Percentiles rank a stretch among this genome's conserved stretches.
Evolutionary conservation across 768 basidiomycete genomes (phyloP).

Genomic region (Trametes coccinea): DNA sequence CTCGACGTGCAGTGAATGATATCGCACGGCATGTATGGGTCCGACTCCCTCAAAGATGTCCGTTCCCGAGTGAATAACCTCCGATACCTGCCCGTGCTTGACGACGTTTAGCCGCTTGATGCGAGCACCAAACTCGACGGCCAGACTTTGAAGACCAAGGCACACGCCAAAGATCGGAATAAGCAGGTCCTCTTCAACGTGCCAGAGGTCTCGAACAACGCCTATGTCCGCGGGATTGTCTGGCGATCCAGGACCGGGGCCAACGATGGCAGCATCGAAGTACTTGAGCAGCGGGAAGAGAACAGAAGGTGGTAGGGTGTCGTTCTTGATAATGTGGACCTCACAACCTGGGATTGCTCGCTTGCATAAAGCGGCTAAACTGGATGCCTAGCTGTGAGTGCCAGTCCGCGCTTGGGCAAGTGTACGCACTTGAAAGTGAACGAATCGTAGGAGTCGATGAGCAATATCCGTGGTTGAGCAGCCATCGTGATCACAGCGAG

Average conservation of each 20-base stretch:
- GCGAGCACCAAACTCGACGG: slow-evolving; percentile 59
- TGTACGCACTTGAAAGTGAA: slow-evolving; percentile 80
- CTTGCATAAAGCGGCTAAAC: slow-evolving; percentile 72
- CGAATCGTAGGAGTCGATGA: slow-evolving; percentile 85
- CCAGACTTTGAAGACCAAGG: slow-evolving; percentile 78
- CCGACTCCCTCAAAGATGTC: slow-evolving; percentile 64
- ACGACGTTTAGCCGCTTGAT: slow-evolving; percentile 63
- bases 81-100: slow-evolving; percentile 79
- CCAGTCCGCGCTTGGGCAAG: neutral
- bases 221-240: slow-evolving; percentile 62
- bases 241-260: slow-evolving; percentile 83
- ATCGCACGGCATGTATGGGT: slow-evolving; percentile 64
- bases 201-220: slow-evolving; percentile 71
- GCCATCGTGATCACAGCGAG: neutral
- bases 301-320: slow-evolving; percentile 50
- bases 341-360: slow-evolving; percentile 58
- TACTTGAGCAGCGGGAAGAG: slow-evolving; percentile 54
- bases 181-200: slow-evolving; percentile 47
- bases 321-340: slow-evolving; percentile 75
- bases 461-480: slow-evolving; percentile 52
- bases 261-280: slow-evolving; percentile 72
- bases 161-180: slow-evolving; percentile 84
- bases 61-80: slow-evolving; percentile 54
- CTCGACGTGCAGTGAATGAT: slow-evolving; percentile 76
- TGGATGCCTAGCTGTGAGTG: slow-evolving; percentile 28